Evolutionary conservation across 768 basidiomycete genomes (phyloP).

Genomic region (Lactarius evosmus): DNA sequence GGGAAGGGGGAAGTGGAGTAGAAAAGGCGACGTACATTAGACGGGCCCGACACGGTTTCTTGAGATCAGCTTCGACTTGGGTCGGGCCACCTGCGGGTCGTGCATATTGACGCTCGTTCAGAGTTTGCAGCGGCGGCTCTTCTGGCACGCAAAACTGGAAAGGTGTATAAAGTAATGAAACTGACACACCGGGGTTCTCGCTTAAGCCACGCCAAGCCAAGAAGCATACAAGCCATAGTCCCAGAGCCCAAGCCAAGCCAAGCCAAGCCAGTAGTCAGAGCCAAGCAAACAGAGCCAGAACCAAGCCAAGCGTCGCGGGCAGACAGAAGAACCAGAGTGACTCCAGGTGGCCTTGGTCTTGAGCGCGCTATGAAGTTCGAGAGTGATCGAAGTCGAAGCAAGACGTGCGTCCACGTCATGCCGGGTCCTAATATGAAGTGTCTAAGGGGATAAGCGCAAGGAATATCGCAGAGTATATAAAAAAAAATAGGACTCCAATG

Average conservation of each 20-base stretch:
- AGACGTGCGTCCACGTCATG: slow-evolving; percentile 20
- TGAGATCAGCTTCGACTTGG: not conserved
- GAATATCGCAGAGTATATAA: not conserved
- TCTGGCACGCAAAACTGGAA: not conserved
- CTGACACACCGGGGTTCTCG: not conserved
- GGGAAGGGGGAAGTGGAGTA: not conserved
- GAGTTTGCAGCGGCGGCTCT: not conserved
- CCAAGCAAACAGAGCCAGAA: slow-evolving; percentile 6
- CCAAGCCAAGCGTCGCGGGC: slow-evolving; percentile 8
- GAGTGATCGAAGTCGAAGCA: slow-evolving; percentile 5
- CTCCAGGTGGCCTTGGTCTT: slow-evolving; percentile 12
- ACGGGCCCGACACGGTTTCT: not conserved
- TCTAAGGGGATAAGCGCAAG: not conserved
- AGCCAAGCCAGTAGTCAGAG: not conserved
- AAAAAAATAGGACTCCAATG: not conserved
- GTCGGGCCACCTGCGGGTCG: not conserved
- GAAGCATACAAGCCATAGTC: not conserved
- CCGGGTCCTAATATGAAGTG: not conserved
- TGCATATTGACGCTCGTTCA: not conserved
- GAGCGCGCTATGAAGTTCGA: slow-evolving; percentile 17
- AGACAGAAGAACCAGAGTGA: slow-evolving; percentile 2
- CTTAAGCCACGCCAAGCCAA: not conserved
- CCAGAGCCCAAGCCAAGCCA: slow-evolving; percentile 3
- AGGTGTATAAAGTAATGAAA: not conserved
- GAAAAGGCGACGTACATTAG: slow-evolving; percentile 1